Evolutionary conservation across 805 yeast species (phyloP), one percentile per base, ranked within the genome.

Genomic region (Yarrowia sp.): DNA sequence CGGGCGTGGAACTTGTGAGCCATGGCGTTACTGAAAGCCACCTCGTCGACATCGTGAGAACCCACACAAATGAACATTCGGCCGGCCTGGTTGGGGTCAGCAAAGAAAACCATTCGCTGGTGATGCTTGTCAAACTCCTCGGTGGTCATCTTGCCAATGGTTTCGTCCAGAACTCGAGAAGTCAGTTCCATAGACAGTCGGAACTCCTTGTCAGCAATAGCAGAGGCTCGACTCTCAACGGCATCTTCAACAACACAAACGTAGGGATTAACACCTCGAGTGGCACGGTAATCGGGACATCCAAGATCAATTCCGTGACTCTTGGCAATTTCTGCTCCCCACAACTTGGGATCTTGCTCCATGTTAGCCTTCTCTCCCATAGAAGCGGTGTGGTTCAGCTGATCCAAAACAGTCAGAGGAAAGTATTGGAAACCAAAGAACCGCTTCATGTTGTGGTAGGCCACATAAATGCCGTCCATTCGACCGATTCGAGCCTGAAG

Each of bases 381-480:
- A 8, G 19, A 10, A 30, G 63, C 63, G 19, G 63, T 58, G 12
- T 88, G 91, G 67, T 82, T 78, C 9, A 85, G 78, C 65, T 79
- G 76, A 73, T 93, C 98, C 67, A 93, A 82, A 41, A 86, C 89
- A 1, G 78, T 75, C 58, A 92, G 77, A 1, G 96, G 92, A 30
- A 93, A 73, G 74, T 93, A 93, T 74, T 92, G 93, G 75, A 92
- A 95, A 3, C 98, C 99, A 75, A 93, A 90, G 70, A 92, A 83
- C 54, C 85, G 78, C 32, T 83, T 80, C 61, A 91, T 82, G 73
- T 92, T 93, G 74, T 93, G 99, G 74, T 87, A 93, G 0, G 97
- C 97, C 16, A 93, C 81, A 69, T 90, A 91, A 2, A 95, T 90
- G 6, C 99, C 99, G 75, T 92, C 98, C 98, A 95, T 93, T 70